phyloP scores from a whole-genome alignment of 306 rosid genomes.

The Glycine tomentella region DNA sequence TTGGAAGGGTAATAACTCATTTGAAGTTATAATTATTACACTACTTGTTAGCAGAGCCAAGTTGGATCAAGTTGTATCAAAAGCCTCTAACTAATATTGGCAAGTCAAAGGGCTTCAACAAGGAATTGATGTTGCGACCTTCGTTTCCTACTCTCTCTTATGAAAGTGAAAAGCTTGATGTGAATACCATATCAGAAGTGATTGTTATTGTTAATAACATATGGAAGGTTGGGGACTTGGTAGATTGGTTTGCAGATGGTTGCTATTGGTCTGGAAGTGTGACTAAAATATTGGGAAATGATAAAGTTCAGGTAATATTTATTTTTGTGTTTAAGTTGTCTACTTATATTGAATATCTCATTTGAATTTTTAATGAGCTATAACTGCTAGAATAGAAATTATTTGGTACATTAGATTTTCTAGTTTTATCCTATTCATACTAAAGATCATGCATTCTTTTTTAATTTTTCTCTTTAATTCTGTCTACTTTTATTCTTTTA shows the following conservation, averaged over 20 bases:
- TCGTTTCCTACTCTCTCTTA: constrained; percentile 60
- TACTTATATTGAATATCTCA: constrained; percentile 21
- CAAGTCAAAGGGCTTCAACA: constrained; percentile 35
- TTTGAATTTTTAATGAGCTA: background rate
- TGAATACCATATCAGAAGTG: constrained; percentile 54
- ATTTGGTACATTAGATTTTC: background rate
- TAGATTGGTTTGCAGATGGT: constrained; percentile 76
- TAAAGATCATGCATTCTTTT: too few relatives aligned
- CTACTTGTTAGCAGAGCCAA: constrained; percentile 58
- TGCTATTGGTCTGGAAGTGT: constrained; percentile 86
- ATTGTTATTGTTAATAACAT: constrained; percentile 53
- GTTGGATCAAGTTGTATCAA: constrained; percentile 63
- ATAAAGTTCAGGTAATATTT: constrained; percentile 62
- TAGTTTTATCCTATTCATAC: background rate
- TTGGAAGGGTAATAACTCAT: constrained; percentile 3
- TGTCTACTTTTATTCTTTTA: background rate
- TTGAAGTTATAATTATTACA: constrained; percentile 30
- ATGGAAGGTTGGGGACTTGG: constrained; percentile 88
- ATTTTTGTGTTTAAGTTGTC: constrained; percentile 19
- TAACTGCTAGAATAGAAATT: background rate
- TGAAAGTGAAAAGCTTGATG: constrained; percentile 60
- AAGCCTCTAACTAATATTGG: constrained; percentile 35
- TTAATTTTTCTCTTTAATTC: background rate
- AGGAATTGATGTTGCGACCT: constrained; percentile 79
- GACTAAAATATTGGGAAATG: constrained; percentile 56